Conservation (phyloP, 805 yeast genomes). For the Candida berthetii region DNA sequence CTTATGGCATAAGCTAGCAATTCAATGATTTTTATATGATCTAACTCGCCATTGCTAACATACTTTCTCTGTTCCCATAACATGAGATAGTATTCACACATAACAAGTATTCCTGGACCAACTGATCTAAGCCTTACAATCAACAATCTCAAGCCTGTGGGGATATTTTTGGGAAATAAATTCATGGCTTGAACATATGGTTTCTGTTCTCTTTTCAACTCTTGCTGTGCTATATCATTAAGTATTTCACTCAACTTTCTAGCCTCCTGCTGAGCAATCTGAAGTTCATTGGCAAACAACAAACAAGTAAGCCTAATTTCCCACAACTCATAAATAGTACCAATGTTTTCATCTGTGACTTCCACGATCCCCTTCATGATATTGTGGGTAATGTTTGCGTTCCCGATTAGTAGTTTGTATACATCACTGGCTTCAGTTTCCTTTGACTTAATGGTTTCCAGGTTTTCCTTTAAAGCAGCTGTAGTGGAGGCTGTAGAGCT, state of each 20-base stretch:
- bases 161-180: slow-evolving; percentile 11
- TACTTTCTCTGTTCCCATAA: slow-evolving; percentile 10
- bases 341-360: neutral
- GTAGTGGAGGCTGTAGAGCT: neutral
- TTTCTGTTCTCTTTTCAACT: neutral
- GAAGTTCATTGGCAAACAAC: slow-evolving; percentile 14
- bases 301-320: slow-evolving; percentile 15
- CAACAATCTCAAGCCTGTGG: slow-evolving; percentile 14
- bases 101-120: slow-evolving; percentile 12
- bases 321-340: slow-evolving; percentile 11
- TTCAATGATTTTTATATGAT: slow-evolving; percentile 1
- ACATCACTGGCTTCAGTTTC: neutral
- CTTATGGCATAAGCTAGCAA: slow-evolving; percentile 15
- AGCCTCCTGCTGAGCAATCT: slow-evolving; percentile 20
- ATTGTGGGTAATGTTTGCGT: neutral
- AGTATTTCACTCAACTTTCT: slow-evolving; percentile 14
- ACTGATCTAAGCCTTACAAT: slow-evolving; percentile 16
- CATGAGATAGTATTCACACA: slow-evolving; percentile 9
- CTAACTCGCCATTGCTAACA: neutral
- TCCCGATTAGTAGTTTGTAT: neutral
- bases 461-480: neutral
- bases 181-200: neutral
- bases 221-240: slow-evolving; percentile 2
- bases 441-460: neutral
- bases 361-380: neutral